Base-by-base conservation (phyloP, 1,139 yeast genomes). In the Diutina ranongensis region DNA sequence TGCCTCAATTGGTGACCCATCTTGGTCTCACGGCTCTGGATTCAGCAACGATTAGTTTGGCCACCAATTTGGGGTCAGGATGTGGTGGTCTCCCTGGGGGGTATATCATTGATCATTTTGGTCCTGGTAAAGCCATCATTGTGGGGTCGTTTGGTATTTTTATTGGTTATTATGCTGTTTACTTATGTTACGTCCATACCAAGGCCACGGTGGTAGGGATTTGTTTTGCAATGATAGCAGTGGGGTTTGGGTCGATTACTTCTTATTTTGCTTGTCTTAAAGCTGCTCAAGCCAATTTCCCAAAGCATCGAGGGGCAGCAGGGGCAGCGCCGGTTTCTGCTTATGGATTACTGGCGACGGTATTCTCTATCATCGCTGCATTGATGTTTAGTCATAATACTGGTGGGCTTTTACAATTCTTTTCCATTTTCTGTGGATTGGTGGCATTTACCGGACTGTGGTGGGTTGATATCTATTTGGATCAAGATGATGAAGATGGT, bases 51-150 rank as follows among this genome's bases (percentile, higher is more conserved):
- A 67, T 83, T 4, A 76, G 89, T 0, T 62, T 82, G 36, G 76
- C 83, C 0, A 63, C 80, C 19, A 78, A 74, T 46, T 56, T 81
- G 12, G 92, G 92, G 1, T 68, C 82, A 1, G 78, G 85, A 0
- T 54, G 79, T 4, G 81, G 87, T 16, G 92, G 89, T 0, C 64
- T 81, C 22, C 73, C 83, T 0, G 87, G 83, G 1, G 92, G 94
- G 0, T 56, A 80, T 31, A 55, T 81, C 27, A 80, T 81, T 40
- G 92, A 83, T 56, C 65, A 59, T 42, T 64, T 63, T 45, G 86
- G 86, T 0, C 80, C 86, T 0, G 72, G 64, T 44, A 44, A 57
- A 7, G 71, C 85, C 5, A 70, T 77, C 20, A 56, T 74, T 3
- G 45, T 76, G 10, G 89, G 89, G 0, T 72, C 85, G 0, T 4